Conservation (phyloP, 768 basidiomycete species). For the Thelephora aurantiotincta region DNA sequence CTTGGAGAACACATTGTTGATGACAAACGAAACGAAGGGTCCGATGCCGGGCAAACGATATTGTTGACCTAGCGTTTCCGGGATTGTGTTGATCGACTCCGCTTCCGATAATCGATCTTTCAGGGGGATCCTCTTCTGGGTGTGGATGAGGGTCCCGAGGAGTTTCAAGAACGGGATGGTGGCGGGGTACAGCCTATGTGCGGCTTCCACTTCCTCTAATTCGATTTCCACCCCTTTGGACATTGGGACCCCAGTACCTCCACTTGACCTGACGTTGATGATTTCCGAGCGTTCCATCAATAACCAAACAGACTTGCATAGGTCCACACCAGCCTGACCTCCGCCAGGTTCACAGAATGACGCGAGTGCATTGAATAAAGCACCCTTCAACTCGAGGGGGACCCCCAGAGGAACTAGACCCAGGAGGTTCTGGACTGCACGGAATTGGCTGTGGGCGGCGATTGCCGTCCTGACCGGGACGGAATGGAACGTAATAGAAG, state of each 20-base stretch:
- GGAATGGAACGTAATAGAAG: conserved; percentile 62
- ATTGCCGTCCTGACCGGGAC: conserved; percentile 68
- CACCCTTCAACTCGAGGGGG: conserved; percentile 86
- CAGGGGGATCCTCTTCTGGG: conserved; percentile 56
- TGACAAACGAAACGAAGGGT: conserved; percentile 74
- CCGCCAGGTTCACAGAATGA: conserved; percentile 79
- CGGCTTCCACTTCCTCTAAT: conserved; percentile 76
- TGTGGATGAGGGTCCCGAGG: conserved; percentile 72
- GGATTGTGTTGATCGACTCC: conserved; percentile 59
- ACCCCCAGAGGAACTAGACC: conserved; percentile 65
- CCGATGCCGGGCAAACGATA: conserved; percentile 69
- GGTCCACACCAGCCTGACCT: conserved; percentile 55
- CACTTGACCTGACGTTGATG: conserved; percentile 51
- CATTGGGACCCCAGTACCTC: conserved; percentile 30
- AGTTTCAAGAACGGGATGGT: conserved; percentile 82
- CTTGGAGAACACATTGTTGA: conserved; percentile 80
- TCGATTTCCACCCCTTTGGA: conserved; percentile 77
- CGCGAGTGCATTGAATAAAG: conserved; percentile 65
- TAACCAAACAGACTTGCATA: conserved; percentile 73
- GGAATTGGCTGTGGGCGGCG: conserved; percentile 62
- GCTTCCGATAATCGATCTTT: conserved; percentile 43
- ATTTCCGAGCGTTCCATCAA: conserved; percentile 77
- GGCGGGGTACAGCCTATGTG: conserved; percentile 68
- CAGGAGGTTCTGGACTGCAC: conserved; percentile 69
- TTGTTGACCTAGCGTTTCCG: conserved; percentile 67